Evolutionary conservation across 1,284 basidiomycete genomes (phyloP).

Genomic region (Cryptococcus hybrid): DNA sequence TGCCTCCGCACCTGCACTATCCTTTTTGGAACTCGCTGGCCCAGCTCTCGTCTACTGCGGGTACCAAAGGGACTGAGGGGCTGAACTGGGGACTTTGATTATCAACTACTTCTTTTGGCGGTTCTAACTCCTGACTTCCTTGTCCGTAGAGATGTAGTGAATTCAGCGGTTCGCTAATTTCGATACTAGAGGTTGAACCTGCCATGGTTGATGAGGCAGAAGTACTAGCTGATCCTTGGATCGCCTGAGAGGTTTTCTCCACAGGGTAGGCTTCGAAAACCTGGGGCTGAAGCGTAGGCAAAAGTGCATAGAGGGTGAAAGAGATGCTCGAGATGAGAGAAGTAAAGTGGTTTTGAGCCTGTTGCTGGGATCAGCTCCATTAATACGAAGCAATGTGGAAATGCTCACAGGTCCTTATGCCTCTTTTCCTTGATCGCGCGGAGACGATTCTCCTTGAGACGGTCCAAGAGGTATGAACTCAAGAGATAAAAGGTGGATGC

Average conservation of each 20-base stretch:
- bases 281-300: conserved; percentile 46
- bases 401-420: conserved; percentile 36
- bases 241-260: conserved; percentile 37
- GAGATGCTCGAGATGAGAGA: conserved; percentile 45
- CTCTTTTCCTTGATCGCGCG: conserved; percentile 34
- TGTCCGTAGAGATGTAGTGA: conserved; percentile 21
- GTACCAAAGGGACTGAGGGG: background rate
- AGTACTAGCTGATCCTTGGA: conserved; percentile 23
- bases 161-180: conserved; percentile 17
- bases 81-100: background rate
- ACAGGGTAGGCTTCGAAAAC: conserved; percentile 41
- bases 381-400: background rate
- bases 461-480: conserved; percentile 31
- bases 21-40: conserved; percentile 12
- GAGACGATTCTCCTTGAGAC: conserved; percentile 37
- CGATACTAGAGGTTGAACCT: conserved; percentile 3
- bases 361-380: background rate
- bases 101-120: background rate
- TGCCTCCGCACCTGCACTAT: conserved; percentile 30
- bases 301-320: conserved; percentile 49
- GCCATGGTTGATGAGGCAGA: background rate
- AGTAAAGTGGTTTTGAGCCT: conserved; percentile 49
- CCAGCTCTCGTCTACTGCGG: conserved; percentile 2
- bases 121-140: background rate
- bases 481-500: conserved; percentile 40